Conservation (phyloP, 768 basidiomycete species). For the Cystobasidium ongulense region DNA sequence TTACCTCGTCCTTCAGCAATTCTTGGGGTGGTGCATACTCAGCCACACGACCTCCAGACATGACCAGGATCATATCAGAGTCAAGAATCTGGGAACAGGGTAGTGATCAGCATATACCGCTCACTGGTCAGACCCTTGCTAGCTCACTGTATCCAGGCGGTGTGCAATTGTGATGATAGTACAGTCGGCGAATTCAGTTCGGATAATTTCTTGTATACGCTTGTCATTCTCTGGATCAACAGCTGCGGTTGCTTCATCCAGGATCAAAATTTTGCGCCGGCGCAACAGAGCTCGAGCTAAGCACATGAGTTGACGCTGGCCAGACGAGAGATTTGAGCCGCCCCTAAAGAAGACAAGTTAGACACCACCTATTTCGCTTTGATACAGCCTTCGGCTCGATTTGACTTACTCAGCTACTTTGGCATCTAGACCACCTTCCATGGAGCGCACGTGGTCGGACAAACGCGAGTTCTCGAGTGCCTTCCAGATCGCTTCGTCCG, state of each 20-base stretch:
- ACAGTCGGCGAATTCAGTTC: conserved; percentile 9
- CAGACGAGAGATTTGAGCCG: conserved; percentile 30
- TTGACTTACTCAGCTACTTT: conserved; percentile 23
- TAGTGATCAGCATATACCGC: neutral
- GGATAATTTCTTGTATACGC: conserved; percentile 30
- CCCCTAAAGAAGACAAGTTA: conserved; percentile 22
- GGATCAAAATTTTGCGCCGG: conserved; percentile 23
- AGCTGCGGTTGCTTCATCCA: conserved; percentile 34
- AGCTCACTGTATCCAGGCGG: conserved; percentile 27
- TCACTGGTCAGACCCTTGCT: neutral
- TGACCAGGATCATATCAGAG: conserved; percentile 29
- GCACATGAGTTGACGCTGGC: conserved; percentile 34
- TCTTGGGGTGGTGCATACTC: conserved; percentile 30
- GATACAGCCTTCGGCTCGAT: no score
- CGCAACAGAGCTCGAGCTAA: conserved; percentile 32
- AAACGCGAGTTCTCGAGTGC: conserved; percentile 61
- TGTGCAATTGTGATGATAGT: conserved; percentile 32
- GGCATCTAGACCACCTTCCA: conserved; percentile 32
- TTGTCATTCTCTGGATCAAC: conserved; percentile 32
- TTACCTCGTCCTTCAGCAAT: conserved; percentile 16
- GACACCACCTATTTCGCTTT: no score
- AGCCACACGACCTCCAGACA: conserved; percentile 26
- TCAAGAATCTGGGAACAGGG: conserved; percentile 21
- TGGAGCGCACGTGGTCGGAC: neutral
- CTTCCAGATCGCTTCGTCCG: conserved; percentile 76